Evolutionary conservation across 2,329 filamentous ascomycete genomes (phyloP).

Genomic region (Stagonosporopsis cucurbitacearum): DNA sequence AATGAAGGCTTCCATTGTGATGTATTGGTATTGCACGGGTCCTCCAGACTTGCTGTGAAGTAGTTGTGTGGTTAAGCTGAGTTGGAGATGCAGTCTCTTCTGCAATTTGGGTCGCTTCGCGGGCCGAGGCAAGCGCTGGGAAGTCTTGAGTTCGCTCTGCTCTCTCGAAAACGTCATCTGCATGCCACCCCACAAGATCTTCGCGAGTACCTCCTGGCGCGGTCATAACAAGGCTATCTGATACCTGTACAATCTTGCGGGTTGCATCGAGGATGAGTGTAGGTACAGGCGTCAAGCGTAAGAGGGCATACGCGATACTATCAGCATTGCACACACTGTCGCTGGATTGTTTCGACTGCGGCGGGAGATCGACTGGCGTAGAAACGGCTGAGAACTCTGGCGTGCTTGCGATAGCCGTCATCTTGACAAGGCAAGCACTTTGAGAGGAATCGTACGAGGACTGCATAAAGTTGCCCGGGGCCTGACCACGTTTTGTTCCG

Average conservation of each 20-base stretch:
- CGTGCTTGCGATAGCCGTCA: constrained; percentile 15
- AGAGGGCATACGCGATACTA: constrained; percentile 27
- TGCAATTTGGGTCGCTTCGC: constrained; percentile 48
- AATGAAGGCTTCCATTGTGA: constrained; percentile 49
- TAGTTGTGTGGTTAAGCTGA: constrained; percentile 41
- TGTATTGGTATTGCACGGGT: constrained; percentile 54
- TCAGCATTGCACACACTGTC: constrained; percentile 15
- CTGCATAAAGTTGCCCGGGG: constrained; percentile 20
- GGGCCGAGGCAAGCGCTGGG: constrained; percentile 46
- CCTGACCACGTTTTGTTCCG: constrained; percentile 14
- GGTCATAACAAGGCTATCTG: constrained; percentile 51
- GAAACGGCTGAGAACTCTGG: constrained; percentile 15
- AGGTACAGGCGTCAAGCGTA: constrained; percentile 51
- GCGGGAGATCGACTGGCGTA: constrained; percentile 26
- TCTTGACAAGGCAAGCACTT: constrained; percentile 1
- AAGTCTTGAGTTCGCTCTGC: constrained; percentile 39
- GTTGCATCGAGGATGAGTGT: constrained; percentile 48
- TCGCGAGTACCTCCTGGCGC: constrained; percentile 43
- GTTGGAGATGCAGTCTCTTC: constrained; percentile 46
- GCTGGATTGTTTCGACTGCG: constrained; percentile 13
- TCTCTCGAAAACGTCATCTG: constrained; percentile 48
- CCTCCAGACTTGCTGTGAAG: constrained; percentile 37
- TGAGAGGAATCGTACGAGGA: constrained; percentile 31
- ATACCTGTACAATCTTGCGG: constrained; percentile 61
- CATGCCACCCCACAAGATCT: constrained; percentile 45